phyloP scores from a whole-genome alignment of 768 basidiomycete genomes.

The Hygrocybe coccinea region DNA sequence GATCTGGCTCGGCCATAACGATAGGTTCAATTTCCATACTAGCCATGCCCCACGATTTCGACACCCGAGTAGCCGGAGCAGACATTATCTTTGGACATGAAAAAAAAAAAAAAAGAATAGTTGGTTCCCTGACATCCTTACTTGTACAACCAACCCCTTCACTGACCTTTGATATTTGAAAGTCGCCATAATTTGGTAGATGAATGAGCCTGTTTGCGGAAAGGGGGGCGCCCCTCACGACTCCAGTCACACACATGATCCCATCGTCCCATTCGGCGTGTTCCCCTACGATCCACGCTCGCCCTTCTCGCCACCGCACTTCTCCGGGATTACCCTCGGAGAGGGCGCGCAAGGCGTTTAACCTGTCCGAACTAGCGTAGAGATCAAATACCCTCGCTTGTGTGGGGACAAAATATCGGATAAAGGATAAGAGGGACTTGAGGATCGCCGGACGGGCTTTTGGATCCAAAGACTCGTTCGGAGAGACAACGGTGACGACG shows the following conservation, averaged over 20 bases:
- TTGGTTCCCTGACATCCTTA: no score
- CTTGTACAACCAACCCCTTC: neutral
- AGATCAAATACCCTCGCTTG: constrained; percentile 76
- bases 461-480: constrained; percentile 46
- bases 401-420: constrained; percentile 88
- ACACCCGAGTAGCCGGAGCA: constrained; percentile 43
- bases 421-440: constrained; percentile 90
- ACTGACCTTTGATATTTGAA: constrained; percentile 71
- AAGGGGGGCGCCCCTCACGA: constrained; percentile 72
- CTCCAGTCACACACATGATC: constrained; percentile 70
- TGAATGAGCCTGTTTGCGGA: constrained; percentile 85
- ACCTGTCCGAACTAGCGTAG: constrained; percentile 53
- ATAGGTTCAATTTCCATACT: constrained; percentile 68
- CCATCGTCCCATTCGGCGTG: constrained; percentile 58
- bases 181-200: constrained; percentile 84
- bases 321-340: constrained; percentile 81
- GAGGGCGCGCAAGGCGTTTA: constrained; percentile 69
- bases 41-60: constrained; percentile 29
- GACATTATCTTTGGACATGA: constrained; percentile 57
- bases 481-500: constrained; percentile 68
- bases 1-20: constrained; percentile 59
- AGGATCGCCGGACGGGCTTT: constrained; percentile 66
- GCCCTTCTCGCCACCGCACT: constrained; percentile 77
- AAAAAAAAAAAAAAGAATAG: neutral
- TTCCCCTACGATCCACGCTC: constrained; percentile 70